Evolutionary conservation across 2,329 filamentous ascomycete genomes (phyloP), one percentile per base, ranked within the genome.

Genomic region (Fusarium sp.): DNA sequence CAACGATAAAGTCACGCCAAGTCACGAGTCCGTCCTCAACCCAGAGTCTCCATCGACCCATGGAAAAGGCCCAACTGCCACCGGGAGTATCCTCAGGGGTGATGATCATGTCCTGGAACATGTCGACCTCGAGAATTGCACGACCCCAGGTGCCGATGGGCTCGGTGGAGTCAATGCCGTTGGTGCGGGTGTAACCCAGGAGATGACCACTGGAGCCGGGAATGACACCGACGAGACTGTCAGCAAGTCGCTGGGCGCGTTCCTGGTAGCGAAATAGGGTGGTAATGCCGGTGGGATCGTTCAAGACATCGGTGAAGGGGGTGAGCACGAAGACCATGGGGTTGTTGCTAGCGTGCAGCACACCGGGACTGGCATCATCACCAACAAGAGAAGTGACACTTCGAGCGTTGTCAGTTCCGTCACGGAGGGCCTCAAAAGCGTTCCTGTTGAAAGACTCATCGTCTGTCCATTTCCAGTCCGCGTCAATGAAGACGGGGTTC

Each of bases 11-110:
- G 29, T 74, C 71, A 9, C 74, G 73, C 1, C 29, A 68, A 1
- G 68, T 68, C 5, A 74, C 43, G 8, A 76, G 61, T 18, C 60
- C 35, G 24, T 72, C 74, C 50, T 76, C 74, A 24, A 76, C 73
- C 74, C 74, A 76, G 16, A 74, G 62, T 24, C 74, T 72, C 74
- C 73, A 76, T 50, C 71, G 64, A 20, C 45, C 73, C 6, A 70
- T 54, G 4, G 41, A 48, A 35, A 41, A 67, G 16, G 37, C 68
- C n/a, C 43, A 13, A 20, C 59, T 60, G 2, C 63, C 54, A 1
- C 18, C n/a, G 0, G 60, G 61, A 16, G 22, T 29, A 33, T 56
- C 27, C 7, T 33, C 43, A 8, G 67, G 57, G 18, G 45, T 56
- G 2, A 45, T 13, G 4, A 68, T 13, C 3, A 65, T 59, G 2